Conservation (phyloP, 495 filamentous ascomycete genomes). For the Pseudoneurospora amorphoporcata region DNA sequence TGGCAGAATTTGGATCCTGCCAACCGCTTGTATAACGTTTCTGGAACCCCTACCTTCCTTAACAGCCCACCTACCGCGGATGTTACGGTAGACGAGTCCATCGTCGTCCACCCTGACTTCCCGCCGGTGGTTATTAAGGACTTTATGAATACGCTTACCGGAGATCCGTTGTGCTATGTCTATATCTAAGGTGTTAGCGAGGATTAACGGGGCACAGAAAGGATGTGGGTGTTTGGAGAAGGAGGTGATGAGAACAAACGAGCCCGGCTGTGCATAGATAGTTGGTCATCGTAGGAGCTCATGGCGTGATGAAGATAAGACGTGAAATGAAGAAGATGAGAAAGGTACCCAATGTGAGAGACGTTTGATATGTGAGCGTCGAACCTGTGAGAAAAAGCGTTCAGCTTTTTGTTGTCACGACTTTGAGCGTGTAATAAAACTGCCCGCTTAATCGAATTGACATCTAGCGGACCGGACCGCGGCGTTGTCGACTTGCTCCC, state of each 20-base stretch:
- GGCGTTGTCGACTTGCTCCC: background rate
- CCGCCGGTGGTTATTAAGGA: constrained; percentile 6
- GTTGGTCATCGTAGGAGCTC: background rate
- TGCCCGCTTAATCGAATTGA: background rate
- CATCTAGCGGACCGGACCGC: background rate
- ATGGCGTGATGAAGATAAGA: background rate
- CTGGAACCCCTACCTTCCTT: constrained; percentile 33
- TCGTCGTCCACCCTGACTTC: constrained; percentile 8
- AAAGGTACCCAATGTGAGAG: background rate
- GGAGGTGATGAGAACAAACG: background rate
- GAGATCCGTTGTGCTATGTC: constrained; percentile 17
- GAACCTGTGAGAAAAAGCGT: too few species aligned
- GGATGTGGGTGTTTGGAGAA: background rate
- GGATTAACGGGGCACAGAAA: background rate
- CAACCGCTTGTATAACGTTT: constrained; percentile 30
- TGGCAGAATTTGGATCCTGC: constrained; percentile 49
- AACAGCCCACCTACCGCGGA: constrained; percentile 28
- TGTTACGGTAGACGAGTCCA: constrained; percentile 12
- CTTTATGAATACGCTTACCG: constrained; percentile 13
- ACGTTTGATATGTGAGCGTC: background rate
- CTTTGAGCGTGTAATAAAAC: background rate
- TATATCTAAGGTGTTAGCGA: constrained; percentile 1
- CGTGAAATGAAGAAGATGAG: background rate
- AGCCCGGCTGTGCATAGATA: background rate
- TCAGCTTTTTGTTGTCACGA: too few species aligned